Conservation (phyloP, 2,329 filamentous ascomycete genomes). For the Ramularia endophylla region DNA sequence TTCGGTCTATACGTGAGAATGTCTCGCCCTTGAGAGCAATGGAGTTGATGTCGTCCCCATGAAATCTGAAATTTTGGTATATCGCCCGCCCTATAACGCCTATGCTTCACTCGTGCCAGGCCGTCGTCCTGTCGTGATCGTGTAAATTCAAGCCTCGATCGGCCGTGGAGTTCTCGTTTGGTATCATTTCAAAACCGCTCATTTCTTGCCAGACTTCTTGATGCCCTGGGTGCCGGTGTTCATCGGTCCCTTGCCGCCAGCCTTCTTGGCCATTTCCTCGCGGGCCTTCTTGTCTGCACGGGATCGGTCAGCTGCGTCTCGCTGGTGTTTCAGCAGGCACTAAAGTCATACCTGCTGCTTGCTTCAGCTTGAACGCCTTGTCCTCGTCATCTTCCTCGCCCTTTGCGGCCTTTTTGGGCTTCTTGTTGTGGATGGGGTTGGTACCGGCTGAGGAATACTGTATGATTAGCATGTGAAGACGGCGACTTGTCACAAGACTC, state of each 20-base stretch:
- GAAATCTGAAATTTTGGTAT: no score
- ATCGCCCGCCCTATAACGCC: no score
- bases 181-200: conserved; percentile 20
- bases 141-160: no score
- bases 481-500: not conserved
- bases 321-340: not conserved
- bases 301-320: conserved; percentile 1
- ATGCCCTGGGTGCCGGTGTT: conserved; percentile 82
- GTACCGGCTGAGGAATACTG: conserved; percentile 40
- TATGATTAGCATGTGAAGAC: conserved; percentile 5
- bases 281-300: conserved; percentile 55
- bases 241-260: conserved; percentile 81
- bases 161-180: no score
- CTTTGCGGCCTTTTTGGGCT: conserved; percentile 70
- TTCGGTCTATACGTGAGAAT: no score
- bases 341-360: conserved; percentile 65
- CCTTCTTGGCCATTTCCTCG: conserved; percentile 81
- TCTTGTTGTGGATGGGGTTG: conserved; percentile 62
- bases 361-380: conserved; percentile 74
- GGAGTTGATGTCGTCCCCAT: no score
- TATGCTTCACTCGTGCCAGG: no score
- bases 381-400: conserved; percentile 87
- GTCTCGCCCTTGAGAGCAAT: no score
- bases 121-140: no score
- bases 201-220: conserved; percentile 99